A percentile compares a stretch with the other conserved stretches of the same genome.
phyloP scores from a whole-genome alignment of 306 rosid genomes.

The Gleditsia sinensis region DNA sequence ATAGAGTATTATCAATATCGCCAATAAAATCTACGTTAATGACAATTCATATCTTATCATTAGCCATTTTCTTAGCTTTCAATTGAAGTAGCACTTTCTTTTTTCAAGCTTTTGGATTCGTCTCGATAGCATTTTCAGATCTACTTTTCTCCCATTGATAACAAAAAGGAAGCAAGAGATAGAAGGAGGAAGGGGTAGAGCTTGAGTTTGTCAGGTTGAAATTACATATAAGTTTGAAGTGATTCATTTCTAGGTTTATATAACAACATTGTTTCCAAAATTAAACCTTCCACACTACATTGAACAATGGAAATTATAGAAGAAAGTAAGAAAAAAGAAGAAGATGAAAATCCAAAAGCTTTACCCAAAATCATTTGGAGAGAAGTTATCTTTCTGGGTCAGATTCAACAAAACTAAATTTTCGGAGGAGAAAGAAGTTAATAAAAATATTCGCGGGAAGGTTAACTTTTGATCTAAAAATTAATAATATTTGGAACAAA shows the following conservation, averaged over 20 bases:
- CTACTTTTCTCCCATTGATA: not conserved
- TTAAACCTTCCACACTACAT: not conserved
- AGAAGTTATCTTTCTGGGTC: not conserved
- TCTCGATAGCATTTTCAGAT: conserved; percentile 31
- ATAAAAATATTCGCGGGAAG: not conserved
- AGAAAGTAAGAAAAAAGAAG: not conserved
- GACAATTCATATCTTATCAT: not conserved
- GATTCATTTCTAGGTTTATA: not conserved
- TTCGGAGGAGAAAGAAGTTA: not conserved
- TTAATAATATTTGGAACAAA: not conserved
- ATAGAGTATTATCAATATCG: not conserved
- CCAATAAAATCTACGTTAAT: not conserved
- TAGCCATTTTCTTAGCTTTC: not conserved
- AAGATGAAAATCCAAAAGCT: not conserved
- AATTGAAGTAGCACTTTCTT: not conserved
- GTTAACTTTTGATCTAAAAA: not conserved
- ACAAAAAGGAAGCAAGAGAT: not conserved
- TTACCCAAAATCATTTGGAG: conserved; percentile 8
- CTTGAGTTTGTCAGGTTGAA: not conserved
- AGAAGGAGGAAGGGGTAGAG: not conserved
- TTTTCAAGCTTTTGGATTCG: conserved; percentile 13
- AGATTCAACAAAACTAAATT: conserved; percentile 12
- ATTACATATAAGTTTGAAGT: not conserved
- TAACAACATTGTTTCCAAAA: not conserved
- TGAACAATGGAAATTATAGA: not conserved